Evolutionary conservation across 768 basidiomycete species (phyloP), one percentile per base, ranked within the genome.

Genomic region (Mycena vitilis): DNA sequence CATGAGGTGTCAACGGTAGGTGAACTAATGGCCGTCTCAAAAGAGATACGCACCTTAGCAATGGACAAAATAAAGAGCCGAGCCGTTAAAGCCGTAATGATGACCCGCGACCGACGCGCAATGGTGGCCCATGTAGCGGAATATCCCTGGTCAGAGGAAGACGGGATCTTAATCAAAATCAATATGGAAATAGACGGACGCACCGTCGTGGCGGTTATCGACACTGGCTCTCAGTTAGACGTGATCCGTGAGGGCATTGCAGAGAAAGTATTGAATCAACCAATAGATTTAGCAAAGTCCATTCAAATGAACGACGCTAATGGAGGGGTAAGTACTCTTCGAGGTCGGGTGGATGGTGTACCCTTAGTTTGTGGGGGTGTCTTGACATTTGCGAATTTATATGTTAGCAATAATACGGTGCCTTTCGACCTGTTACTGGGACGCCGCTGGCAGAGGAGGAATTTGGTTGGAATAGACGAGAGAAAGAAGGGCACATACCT

Each of bases 131-230:
- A 60, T 47, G 58, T 60, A 1, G 45, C 58, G 5, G 58, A 60
- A 36, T 60, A 60, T n/a, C 58, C 58, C 9, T 60, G 58, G 58
- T 60, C 25, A n/a, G 45, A 60, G 20, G 58, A 60, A 36, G 58
- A 60, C 5, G 58, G 58, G 3, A 47, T 60, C 1, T 13, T 60
- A 5, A 60, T 60, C 8, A 60, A 60, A 12, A 22, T 60, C 2
- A 36, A 36, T 4, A 60, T 60, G 58, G 58, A 60, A 11, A 36
- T 58, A 20, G 15, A 9, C 1, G 57, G 57, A 12, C 11, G 20
- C 5, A 2, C 51, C 5, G 51, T 52, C 8, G 51, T 51, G 8
- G 49, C 49, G 6, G 56, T 57, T 25, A 57, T 57, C 2, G 56
- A 57, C 23, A 57, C 42, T 1, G 56, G 56, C 8, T 57, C 56